Base-by-base conservation (phyloP, 768 basidiomycete species). In the Rhodotorula paludigena region DNA sequence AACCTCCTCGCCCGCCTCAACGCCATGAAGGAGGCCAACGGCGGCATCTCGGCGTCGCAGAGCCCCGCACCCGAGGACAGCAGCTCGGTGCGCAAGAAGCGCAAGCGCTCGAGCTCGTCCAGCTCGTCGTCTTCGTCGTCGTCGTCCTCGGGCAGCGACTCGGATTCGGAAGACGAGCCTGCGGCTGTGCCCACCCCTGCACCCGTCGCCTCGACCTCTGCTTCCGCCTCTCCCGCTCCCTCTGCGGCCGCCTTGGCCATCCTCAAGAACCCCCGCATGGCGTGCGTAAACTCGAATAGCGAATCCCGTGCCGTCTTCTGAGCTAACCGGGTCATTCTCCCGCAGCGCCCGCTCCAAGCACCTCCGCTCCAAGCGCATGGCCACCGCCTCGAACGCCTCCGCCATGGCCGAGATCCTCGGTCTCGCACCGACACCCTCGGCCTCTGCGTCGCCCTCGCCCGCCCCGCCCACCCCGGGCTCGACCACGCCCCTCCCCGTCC, bases 331-430 rank as follows among this genome's bases (percentile, higher is more conserved):
- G 4, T 28, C n/a, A 9, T 18, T 45, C 7, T 32, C 45, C 21
- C 33, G 20, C 57, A 72, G 71, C 30, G 63, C 71, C 3, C 71
- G 71, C 39, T 72, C 71, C 23, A 72, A 72, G 45, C 69, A 75
- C 64, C 64, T 75, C 32, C 63, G 69, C n/a, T 38, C 74, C 14
- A 75, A 75, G 52, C 71, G 74, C 18, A 64, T 73, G 61, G 69
- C 69, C 1, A 62, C 71, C 11, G 57, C 72, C 10, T 32, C 42
- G 25, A 72, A 68, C 66, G 61, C 69, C 14, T 38, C 63, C 35
- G 74, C 74, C 18, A 69, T 75, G 67, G 74, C 74, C 14, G 74
- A 75, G 57, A 75, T 75, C 42, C 72, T 75, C 53, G 74, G 74
- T 18, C 66, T 73, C 49, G 69, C 74, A 0, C 74, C 74, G 3